Base-by-base conservation (phyloP, 2,329 filamentous ascomycete genomes). In the Blastomyces silverae region DNA sequence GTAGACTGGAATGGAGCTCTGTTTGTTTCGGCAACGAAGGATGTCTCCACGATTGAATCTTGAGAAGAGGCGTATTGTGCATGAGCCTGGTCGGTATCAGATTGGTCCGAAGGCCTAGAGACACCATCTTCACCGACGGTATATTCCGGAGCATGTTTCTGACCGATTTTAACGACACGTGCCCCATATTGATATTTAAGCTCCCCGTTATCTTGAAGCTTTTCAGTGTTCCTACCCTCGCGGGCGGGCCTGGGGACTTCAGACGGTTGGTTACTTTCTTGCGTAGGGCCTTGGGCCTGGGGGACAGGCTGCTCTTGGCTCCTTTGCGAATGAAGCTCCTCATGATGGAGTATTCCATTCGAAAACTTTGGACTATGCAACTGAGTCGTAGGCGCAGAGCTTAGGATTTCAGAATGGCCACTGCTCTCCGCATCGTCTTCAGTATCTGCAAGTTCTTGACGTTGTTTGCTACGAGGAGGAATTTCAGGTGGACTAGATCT, bases 21-120 rank as follows among this genome's bases (percentile, higher is more conserved):
- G 63, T n/a, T 65, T 48, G 64, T 52, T 37, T 65, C 48, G n/a
- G 65, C 55, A 50, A 69, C 64, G 53, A 69, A 69, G 1, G 67
- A 64, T 8, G 67, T 69, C 46, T 69, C 67, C 11, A 69, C 67
- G 50, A 69, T 68, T 15, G 57, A 63, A 11, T 60, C 58, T 55
- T 64, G 48, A 28, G 34, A 37, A 22, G 28, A 50, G 8, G 17
- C 42, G 22, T 37, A 28, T 5, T 48, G 25, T 8, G 7, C 28
- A 48, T 61, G 42, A 37, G 10, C 25, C 8, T 39, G 44, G n/a
- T 44, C 31, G 8, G 20, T 11, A 25, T 56, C 25, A 10, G 31
- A 44, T 66, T 55, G 7, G 22, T 48, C n/a, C 48, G 50, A 48
- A 53, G 44, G 15, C 34, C 42, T 39, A 6, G 25, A 52, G 44